These are phyloP conservation scores for Hypoxylon sp. DNA, from an alignment of 2,329 filamentous ascomycete genomes.

Conservation along the genomic window DNA sequence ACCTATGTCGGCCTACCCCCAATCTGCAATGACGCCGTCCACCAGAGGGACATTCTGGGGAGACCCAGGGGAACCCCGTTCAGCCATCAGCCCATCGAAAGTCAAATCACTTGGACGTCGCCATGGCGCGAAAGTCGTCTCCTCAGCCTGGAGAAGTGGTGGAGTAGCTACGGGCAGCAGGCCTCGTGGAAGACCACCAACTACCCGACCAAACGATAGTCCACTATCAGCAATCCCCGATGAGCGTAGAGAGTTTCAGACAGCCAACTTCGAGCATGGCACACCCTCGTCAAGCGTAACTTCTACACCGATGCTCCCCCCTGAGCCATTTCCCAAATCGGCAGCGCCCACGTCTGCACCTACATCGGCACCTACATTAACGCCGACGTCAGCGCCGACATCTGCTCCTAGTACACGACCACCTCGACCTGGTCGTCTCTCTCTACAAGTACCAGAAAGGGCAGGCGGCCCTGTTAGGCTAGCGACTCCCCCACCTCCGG, in stretches of 20 bases:
- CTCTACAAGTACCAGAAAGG: conserved; percentile 70
- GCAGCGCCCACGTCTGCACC: conserved; percentile 38
- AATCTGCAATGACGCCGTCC: conserved; percentile 78
- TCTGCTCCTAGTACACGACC: conserved; percentile 35
- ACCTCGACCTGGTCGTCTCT: conserved; percentile 60
- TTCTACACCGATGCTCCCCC: conserved; percentile 41
- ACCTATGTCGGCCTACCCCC: conserved; percentile 74
- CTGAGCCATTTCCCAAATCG: conserved; percentile 37
- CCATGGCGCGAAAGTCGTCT: conserved; percentile 84
- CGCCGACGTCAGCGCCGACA: conserved; percentile 27
- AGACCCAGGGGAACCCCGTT: conserved; percentile 71
- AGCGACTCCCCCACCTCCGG: conserved; percentile 65
- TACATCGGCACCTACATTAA: conserved; percentile 6
- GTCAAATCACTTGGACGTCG: conserved; percentile 63
- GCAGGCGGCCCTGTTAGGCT: conserved; percentile 67
- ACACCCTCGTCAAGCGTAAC: conserved; percentile 33
- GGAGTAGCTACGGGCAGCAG: conserved; percentile 72
- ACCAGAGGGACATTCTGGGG: conserved; percentile 63
- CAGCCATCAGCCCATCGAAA: conserved; percentile 75
- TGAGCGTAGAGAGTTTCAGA: conserved; percentile 61
- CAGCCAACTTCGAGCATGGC: conserved; percentile 40
- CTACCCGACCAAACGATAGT: conserved; percentile 68
- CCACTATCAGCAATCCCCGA: conserved; percentile 74
- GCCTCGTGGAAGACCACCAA: conserved; percentile 80
- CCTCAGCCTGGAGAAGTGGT: conserved; percentile 84